Conservation (phyloP, 805 yeast genomes). For the Lipomyces anomalus region DNA sequence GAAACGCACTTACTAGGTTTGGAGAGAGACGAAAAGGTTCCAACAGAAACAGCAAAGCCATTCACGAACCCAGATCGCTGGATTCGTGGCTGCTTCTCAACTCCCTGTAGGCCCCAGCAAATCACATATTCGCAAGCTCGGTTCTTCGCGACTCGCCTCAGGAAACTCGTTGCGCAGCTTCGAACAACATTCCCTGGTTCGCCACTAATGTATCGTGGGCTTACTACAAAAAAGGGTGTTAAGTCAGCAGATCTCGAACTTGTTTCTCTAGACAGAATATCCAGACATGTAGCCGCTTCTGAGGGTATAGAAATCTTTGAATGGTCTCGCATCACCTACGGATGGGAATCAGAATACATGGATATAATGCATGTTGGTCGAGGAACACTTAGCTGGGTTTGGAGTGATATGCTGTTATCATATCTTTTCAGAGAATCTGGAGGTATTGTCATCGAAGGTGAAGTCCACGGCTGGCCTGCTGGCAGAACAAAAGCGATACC, state of each 20-base stretch:
- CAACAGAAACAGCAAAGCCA: not conserved
- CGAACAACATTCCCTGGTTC: conserved; percentile 6
- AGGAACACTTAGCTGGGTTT: conserved; percentile 12
- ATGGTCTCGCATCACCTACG: conserved; percentile 8
- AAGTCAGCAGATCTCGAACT: not conserved
- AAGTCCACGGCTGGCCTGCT: not conserved
- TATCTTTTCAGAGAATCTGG: conserved; percentile 19
- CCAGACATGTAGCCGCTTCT: conserved; percentile 4
- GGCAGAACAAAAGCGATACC: not conserved
- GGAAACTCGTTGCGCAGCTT: conserved; percentile 5
- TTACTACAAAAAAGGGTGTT: not conserved
- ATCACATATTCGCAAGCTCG: conserved; percentile 11
- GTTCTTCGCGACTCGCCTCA: conserved; percentile 8
- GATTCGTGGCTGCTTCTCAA: not conserved
- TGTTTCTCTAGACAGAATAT: conserved; percentile 7
- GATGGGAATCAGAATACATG: conserved; percentile 1
- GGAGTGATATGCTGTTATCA: conserved; percentile 13
- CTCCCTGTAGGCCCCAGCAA: conserved; percentile 1
- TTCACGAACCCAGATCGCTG: not conserved
- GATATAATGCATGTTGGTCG: conserved; percentile 5
- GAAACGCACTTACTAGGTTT: not conserved
- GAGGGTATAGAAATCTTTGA: conserved; percentile 11
- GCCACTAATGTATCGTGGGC: conserved; percentile 12
- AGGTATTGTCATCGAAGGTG: conserved; percentile 6
- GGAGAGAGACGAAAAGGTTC: not conserved